Conservation (phyloP, 31 red algal species). For the Asparagopsis taxiformis region DNA sequence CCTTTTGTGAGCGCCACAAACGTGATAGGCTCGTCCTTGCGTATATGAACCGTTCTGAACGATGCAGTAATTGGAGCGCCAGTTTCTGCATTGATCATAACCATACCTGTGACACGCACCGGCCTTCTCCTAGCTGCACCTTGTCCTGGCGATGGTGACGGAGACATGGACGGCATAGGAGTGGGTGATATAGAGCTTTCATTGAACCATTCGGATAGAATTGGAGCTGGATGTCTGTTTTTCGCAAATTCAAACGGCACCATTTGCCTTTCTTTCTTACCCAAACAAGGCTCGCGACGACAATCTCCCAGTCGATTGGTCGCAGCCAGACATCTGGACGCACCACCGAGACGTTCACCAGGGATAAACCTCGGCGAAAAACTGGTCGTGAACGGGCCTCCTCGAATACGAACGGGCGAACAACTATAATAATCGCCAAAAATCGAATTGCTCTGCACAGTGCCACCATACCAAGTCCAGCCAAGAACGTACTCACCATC, state of each 20-base stretch:
- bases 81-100: too few species aligned
- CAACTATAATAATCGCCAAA: conserved; percentile 53
- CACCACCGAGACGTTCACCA: conserved; percentile 1
- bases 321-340: conserved; percentile 3
- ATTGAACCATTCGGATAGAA: too few species aligned
- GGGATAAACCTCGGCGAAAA: neutral
- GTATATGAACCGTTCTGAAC: neutral
- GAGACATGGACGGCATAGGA: conserved; percentile 1
- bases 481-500: conserved; percentile 39
- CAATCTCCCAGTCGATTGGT: conserved; percentile 23
- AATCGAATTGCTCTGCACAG: neutral
- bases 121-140: neutral
- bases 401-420: conserved; percentile 9
- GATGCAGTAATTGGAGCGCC: neutral
- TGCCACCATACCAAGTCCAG: conserved; percentile 44
- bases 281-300: conserved; percentile 14
- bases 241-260: neutral
- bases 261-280: neutral
- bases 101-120: too few species aligned
- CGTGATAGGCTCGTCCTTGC: neutral
- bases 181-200: too few species aligned
- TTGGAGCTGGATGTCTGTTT: too few species aligned
- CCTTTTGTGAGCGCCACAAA: neutral
- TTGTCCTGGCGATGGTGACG: neutral
- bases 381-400: neutral